Evolutionary conservation across 768 basidiomycete genomes (phyloP).

Genomic region (Paxillus ammoniavirescens): DNA sequence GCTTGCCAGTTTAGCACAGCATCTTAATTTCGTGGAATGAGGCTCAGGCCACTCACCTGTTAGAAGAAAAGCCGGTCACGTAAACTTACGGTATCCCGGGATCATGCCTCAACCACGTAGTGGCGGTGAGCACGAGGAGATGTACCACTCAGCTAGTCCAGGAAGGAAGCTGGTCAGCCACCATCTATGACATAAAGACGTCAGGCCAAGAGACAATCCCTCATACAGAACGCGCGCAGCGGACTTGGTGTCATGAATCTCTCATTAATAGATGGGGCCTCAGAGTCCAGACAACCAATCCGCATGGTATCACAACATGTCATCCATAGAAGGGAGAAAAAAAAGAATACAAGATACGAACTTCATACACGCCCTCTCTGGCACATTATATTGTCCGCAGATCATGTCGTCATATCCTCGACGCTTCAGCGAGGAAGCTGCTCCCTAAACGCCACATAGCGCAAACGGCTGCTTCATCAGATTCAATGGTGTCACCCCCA

Average conservation of each 20-base stretch:
- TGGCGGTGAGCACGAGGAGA: conserved; percentile 27
- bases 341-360: conserved; percentile 8
- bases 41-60: conserved; percentile 10
- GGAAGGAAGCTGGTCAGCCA: conserved; percentile 1
- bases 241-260: background rate
- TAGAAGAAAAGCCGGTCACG: conserved; percentile 10
- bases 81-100: conserved; percentile 29
- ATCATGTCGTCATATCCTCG: conserved; percentile 30
- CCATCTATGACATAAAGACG: conserved; percentile 13
- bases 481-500: conserved; percentile 17
- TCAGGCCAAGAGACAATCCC: conserved; percentile 6
- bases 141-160: background rate
- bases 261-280: conserved; percentile 17
- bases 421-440: conserved; percentile 31
- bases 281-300: conserved; percentile 15
- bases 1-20: conserved; percentile 2
- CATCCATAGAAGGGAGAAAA: conserved; percentile 16
- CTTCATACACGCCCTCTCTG: conserved; percentile 13
- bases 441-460: conserved; percentile 29
- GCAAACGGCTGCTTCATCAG: conserved; percentile 29
- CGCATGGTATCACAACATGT: conserved; percentile 8
- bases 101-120: conserved; percentile 29
- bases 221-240: background rate
- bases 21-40: conserved; percentile 13
- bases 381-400: conserved; percentile 22